Evolutionary conservation across 2,329 filamentous ascomycete species (phyloP).

Genomic region (Alternaria sp.): DNA sequence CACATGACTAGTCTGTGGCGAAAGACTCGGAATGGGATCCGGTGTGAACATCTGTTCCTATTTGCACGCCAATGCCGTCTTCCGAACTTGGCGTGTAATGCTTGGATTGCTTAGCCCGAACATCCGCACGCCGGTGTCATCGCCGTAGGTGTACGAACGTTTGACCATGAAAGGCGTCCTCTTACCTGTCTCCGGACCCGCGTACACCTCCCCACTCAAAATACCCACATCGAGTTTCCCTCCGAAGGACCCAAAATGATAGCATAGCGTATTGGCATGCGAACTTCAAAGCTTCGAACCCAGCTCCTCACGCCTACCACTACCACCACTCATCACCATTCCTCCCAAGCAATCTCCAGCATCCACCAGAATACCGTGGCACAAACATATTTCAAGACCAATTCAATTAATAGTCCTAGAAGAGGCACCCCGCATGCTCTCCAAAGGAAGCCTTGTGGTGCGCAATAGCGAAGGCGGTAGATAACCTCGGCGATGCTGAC

Average conservation of each 20-base stretch:
- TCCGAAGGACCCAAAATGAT: rapidly evolving
- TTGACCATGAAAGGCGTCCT: background rate
- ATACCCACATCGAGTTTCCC: background rate
- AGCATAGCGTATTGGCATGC: background rate
- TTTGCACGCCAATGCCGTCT: background rate
- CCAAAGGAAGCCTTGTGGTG: too few species aligned
- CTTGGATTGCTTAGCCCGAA: background rate
- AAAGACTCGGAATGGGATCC: background rate
- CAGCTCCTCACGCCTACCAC: background rate
- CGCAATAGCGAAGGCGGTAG: background rate
- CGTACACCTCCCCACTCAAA: background rate
- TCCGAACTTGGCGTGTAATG: background rate
- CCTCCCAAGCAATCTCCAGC: background rate
- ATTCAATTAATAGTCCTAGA: too few species aligned
- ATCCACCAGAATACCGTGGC: background rate
- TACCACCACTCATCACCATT: background rate
- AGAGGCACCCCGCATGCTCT: too few species aligned
- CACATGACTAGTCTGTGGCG: background rate
- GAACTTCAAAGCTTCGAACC: rapidly evolving
- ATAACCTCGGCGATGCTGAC: background rate
- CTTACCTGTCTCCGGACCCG: background rate
- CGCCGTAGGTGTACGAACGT: background rate
- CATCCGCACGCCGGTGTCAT: background rate
- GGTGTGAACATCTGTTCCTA: background rate
- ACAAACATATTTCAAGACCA: too few species aligned